Base-by-base conservation (phyloP, 768 basidiomycete genomes). In the Termitomyces eurrhizus region DNA sequence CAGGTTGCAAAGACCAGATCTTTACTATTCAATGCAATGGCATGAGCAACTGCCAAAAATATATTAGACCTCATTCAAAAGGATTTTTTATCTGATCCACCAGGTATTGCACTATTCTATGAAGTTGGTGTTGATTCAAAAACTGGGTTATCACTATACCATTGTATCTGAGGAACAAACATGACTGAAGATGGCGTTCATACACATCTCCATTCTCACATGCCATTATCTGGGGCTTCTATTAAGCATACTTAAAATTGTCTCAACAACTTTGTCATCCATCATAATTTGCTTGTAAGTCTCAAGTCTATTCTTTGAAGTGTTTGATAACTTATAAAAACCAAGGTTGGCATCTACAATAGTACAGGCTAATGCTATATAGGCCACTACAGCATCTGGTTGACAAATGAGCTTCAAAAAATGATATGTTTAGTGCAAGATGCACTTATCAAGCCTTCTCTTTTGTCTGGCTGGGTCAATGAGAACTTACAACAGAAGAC, bases 261-360 rank as follows among this genome's bases (percentile, higher is more conserved):
- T 18, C 18, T 42, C 4, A n/a, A 42, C 16, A 13, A 18, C 5
- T 44, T 35, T 35, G 35, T 35, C 35, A 35, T 35, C 9, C 9
- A 9, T 35, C 35, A 35, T 35, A 35, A 35, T 35, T 9, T 35
- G 9, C 35, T 35, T 35, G 35, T 35, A 35, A 35, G 35, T 42
- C 41, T 16, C 14, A 9, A 35, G 9, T 9, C 4, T 11, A 21
- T 44, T 44, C 2, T 44, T 44, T 21, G 42, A n/a, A 9, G n/a
- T 21, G 21, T 21, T 21, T 44, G 42, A 16, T 11, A 21, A 11
- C 42, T 44, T 5, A 44, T n/a, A 44, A n/a, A 13, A 44, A 21
- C 42, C 7, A 12, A 69, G 54, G 68, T 68, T 24, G 68, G 69
- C 1, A 70, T 63, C 2, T 60, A 54, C 41, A 72, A 72, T 44